A percentile compares a stretch with the other conserved stretches of the same genome.
These are phyloP conservation scores for Clarireedia paspali DNA, from an alignment of 2,329 filamentous ascomycete genomes.

Conservation along the genomic window DNA sequence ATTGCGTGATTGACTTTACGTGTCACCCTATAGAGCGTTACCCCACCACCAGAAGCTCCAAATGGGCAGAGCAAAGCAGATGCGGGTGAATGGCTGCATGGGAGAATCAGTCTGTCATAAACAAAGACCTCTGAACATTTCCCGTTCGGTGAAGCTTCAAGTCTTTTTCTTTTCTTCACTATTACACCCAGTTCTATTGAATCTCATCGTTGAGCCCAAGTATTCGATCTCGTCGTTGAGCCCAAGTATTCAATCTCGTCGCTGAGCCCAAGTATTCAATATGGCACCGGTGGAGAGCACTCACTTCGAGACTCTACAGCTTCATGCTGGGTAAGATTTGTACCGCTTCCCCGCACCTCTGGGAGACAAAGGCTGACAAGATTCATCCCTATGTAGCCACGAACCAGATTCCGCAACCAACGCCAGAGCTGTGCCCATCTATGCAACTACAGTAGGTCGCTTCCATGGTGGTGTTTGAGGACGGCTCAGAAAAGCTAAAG, in stretches of 20 bases:
- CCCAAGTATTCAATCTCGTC: background rate
- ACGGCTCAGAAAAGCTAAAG: background rate
- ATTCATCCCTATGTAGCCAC: conserved; percentile 48
- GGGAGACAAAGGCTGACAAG: conserved; percentile 11
- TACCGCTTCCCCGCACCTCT: conserved; percentile 10
- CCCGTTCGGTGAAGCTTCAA: too few species aligned
- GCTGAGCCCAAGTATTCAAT: background rate
- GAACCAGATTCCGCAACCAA: conserved; percentile 75
- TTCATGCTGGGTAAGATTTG: conserved; percentile 66
- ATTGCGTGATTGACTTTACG: background rate
- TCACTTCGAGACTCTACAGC: conserved; percentile 77
- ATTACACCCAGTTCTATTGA: background rate
- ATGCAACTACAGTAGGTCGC: conserved; percentile 65
- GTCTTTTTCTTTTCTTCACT: too few species aligned
- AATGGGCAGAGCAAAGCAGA: background rate
- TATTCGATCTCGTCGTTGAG: background rate
- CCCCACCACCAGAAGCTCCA: background rate
- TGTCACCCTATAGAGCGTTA: background rate
- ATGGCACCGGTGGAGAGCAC: conserved; percentile 32
- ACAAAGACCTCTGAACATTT: too few species aligned
- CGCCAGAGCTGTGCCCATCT: conserved; percentile 88
- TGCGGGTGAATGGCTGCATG: too few species aligned
- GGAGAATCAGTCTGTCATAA: too few species aligned
- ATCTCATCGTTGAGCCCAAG: background rate
- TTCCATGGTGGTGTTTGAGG: background rate